Evolutionary conservation across 2,329 filamentous ascomycete genomes (phyloP), one percentile per base, ranked within the genome.

Genomic region (Myriosclerotinia scirpicola): DNA sequence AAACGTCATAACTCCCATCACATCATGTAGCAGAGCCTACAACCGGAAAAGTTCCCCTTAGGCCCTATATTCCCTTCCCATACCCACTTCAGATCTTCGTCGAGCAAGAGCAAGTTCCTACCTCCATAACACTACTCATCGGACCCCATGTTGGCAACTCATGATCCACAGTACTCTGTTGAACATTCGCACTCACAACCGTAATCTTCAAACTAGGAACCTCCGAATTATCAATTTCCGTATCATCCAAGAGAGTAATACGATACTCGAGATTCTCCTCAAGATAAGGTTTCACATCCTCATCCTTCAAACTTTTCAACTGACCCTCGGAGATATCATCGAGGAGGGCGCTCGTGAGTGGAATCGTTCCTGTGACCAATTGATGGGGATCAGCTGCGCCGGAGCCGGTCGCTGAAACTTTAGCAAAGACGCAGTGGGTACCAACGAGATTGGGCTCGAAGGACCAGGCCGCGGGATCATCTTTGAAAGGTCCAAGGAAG

Each of bases 401-500:
- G 5, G 46, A 36, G 9, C 54, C 22, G 1, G 44, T 38, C 8
- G 53, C 65, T 42, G 60, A 61, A 54, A 62, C 67, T 44, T 74
- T 76, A 22, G 76, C 74, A 67, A 83, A 80, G 2, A 82, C 75
- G 17, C 63, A 69, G 44, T 76, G 74, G 1, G 73, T 70, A 2
- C 74, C 75, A 11, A 73, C 73, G 0, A 76, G 67, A 46, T 73
- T 74, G 1, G 73, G 67, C 26, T 75, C 73, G 54, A 73, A 72
- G 1, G 71, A 67, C 75, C 75, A 76, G 3, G 61, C 62, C 2
- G 54, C 65, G 4, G 73, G 69, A 26, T 75, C 70, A 1, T 66
- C 30, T 14, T 65, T 66, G 55, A 73, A 72, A 3, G 66, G 38
- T 6, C 87, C 90, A 1, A 92, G 75, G 77, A 93, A 93, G 67